Evolutionary conservation across 148 eudicot species (phyloP).

Genomic region (Cornus kousa): DNA sequence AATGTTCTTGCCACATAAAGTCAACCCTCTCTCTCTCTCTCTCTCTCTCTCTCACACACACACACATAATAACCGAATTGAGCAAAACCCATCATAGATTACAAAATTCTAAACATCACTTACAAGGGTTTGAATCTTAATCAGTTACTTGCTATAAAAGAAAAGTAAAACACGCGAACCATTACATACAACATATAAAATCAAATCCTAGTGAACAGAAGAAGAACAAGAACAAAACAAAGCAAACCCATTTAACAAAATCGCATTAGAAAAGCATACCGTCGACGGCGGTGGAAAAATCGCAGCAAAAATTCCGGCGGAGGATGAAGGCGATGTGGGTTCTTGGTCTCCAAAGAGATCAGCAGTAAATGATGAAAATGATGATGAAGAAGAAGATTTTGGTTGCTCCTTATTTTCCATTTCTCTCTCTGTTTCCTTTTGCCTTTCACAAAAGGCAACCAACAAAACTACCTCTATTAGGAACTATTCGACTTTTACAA

Average conservation of each 20-base stretch:
- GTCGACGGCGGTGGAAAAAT: conserved; percentile 24
- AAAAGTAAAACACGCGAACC: background rate
- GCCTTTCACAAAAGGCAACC: background rate
- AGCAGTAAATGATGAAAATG: conserved; percentile 16
- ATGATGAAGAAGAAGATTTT: background rate
- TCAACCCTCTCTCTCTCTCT: background rate
- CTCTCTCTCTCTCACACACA: background rate
- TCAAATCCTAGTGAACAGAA: background rate
- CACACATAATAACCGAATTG: background rate
- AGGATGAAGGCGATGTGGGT: background rate
- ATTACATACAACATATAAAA: background rate
- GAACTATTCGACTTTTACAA: background rate
- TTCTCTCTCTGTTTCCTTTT: background rate
- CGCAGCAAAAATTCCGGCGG: conserved; percentile 19
- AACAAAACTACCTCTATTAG: background rate
- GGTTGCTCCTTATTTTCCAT: conserved; percentile 19
- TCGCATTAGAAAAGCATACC: conserved; percentile 5
- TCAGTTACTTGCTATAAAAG: too few relatives aligned
- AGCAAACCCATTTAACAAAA: background rate
- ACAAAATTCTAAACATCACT: background rate
- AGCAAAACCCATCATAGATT: background rate
- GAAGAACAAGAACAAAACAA: background rate
- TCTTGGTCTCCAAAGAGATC: conserved; percentile 25
- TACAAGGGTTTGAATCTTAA: background rate
- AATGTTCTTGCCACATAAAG: background rate